Conservation (phyloP, 495 filamentous ascomycete species). For the Lasiosphaeria hispida region DNA sequence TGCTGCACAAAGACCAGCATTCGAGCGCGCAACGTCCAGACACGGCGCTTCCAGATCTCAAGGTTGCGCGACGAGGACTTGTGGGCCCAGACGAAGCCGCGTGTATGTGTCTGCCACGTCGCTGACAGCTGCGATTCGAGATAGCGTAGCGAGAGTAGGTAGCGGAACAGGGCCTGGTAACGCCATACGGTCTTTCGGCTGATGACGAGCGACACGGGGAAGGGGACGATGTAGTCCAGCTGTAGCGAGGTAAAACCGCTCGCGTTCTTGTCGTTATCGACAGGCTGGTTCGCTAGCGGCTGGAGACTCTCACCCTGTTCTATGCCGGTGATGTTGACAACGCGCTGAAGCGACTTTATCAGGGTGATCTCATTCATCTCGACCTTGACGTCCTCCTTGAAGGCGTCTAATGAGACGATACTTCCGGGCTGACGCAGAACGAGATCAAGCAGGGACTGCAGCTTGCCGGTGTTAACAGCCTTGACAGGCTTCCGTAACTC, state of each 20-base stretch:
- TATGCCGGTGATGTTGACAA: slow-evolving; percentile 92
- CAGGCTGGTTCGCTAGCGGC: slow-evolving; percentile 46
- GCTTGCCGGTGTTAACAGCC: slow-evolving; percentile 82
- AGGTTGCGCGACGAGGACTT: slow-evolving; percentile 68
- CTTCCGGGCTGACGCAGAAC: slow-evolving; percentile 93
- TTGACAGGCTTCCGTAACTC: slow-evolving; percentile 87
- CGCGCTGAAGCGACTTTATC: slow-evolving; percentile 89
- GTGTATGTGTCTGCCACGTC: slow-evolving; percentile 87
- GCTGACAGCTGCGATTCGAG: slow-evolving; percentile 79
- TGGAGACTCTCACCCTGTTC: slow-evolving; percentile 75
- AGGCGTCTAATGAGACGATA: slow-evolving; percentile 89
- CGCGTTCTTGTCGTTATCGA: slow-evolving; percentile 80
- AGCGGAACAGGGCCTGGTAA: slow-evolving; percentile 94
- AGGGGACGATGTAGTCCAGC: slow-evolving; percentile 90
- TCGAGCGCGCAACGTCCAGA: slow-evolving; percentile 85
- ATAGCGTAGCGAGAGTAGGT: slow-evolving; percentile 82
- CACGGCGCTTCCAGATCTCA: slow-evolving; percentile 89
- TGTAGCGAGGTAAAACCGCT: slow-evolving; percentile 87
- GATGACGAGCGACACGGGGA: slow-evolving; percentile 94
- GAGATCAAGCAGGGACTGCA: slow-evolving; percentile 91
- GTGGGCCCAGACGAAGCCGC: slow-evolving; percentile 79
- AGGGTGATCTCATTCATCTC: slow-evolving; percentile 93
- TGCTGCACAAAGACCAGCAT: slow-evolving; percentile 98
- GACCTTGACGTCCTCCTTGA: slow-evolving; percentile 96
- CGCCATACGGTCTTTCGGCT: slow-evolving; percentile 92